Evolutionary conservation across 768 basidiomycete genomes (phyloP).

Genomic region (Agaricus subrufescens): DNA sequence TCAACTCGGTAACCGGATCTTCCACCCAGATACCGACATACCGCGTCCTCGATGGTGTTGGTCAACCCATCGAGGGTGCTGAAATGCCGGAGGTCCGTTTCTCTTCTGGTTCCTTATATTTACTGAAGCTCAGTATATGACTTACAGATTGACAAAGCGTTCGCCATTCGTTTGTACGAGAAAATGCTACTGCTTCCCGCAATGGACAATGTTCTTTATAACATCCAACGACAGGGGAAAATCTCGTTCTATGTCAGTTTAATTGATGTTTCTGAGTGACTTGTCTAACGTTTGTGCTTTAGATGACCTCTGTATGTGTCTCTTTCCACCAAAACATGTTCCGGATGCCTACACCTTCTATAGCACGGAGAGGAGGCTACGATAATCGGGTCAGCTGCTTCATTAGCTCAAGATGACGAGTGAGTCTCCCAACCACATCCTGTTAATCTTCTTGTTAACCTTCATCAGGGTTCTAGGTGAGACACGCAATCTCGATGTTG

Average conservation of each 20-base stretch:
- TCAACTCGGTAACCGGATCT: conserved; percentile 68
- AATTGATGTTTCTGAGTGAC: neutral
- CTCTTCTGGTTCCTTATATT: neutral
- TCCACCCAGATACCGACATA: conserved; percentile 77
- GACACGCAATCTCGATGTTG: conserved; percentile 13
- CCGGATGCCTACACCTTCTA: neutral
- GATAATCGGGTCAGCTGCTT: conserved; percentile 86
- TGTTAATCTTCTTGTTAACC: neutral
- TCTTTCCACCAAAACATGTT: neutral
- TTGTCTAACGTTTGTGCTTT: conserved; percentile 4
- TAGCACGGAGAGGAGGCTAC: conserved; percentile 91
- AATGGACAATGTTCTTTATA: conserved; percentile 85
- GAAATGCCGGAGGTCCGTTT: conserved; percentile 65
- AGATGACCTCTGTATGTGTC: conserved; percentile 79
- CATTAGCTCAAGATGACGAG: conserved; percentile 81
- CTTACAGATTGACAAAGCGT: conserved; percentile 57
- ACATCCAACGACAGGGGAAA: conserved; percentile 91
- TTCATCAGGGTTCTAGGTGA: conserved; percentile 63
- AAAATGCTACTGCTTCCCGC: conserved; percentile 78
- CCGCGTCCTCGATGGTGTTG: conserved; percentile 79
- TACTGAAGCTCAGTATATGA: neutral
- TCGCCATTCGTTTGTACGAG: conserved; percentile 72
- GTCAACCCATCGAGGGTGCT: conserved; percentile 68
- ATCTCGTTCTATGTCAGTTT: conserved; percentile 80
- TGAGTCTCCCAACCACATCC: conserved; percentile 30